phyloP scores from a whole-genome alignment of 2,329 filamentous ascomycete species.

The Juglanconis juglandina region DNA sequence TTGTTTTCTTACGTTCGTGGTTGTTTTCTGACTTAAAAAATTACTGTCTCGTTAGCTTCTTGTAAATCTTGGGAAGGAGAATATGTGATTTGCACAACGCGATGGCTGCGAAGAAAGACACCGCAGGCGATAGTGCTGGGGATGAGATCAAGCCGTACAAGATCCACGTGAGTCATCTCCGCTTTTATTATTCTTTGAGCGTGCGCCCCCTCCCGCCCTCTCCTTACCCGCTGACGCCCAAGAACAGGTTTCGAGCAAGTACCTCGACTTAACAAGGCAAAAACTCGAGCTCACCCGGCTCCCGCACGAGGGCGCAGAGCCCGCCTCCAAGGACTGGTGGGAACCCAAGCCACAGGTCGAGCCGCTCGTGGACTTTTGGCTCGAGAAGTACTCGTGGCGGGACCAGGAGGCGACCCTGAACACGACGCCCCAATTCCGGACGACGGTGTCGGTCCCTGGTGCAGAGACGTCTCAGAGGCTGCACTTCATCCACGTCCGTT shows the following conservation, averaged over 20 bases:
- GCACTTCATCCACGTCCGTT: constrained; percentile 63
- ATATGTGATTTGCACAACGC: not conserved
- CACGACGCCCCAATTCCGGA: constrained; percentile 59
- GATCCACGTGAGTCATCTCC: constrained; percentile 48
- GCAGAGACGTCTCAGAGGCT: constrained; percentile 47
- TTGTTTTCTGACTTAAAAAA: not conserved
- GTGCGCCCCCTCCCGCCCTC: not conserved
- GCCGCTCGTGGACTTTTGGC: constrained; percentile 63
- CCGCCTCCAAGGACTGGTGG: constrained; percentile 50
- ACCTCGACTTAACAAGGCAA: constrained; percentile 63
- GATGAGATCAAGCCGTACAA: constrained; percentile 53
- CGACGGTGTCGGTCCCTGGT: constrained; percentile 42
- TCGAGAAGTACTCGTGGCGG: constrained; percentile 65
- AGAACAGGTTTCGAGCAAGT: constrained; percentile 60
- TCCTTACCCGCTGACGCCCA: constrained; percentile 24
- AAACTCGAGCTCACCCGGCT: constrained; percentile 66
- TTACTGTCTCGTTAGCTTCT: not conserved
- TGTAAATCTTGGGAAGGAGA: not conserved
- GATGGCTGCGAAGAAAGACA: constrained; percentile 27
- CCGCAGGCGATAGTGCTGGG: constrained; percentile 26
- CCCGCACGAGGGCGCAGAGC: constrained; percentile 53
- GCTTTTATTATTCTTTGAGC: not conserved
- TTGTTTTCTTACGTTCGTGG: not conserved
- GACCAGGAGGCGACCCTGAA: constrained; percentile 58
- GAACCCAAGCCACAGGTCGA: constrained; percentile 61